phyloP scores from a whole-genome alignment of 208 protist species.

The Acanthamoeba lenticulata region DNA sequence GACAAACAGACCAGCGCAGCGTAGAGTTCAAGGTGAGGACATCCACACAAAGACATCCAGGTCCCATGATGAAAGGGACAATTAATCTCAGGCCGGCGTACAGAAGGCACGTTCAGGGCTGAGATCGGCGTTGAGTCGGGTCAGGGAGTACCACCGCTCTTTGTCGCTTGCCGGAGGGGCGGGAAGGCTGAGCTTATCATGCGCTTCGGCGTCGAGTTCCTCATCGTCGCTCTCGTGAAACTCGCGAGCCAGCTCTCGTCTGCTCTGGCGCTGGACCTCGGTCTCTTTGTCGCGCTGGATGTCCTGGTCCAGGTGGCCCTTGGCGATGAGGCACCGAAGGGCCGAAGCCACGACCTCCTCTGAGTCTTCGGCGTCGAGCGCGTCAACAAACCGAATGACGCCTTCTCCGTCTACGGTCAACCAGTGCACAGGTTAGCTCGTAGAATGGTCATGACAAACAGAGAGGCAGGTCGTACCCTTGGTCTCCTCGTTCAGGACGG shows the following conservation, averaged over 20 bases:
- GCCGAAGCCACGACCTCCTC: neutral
- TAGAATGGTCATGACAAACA: neutral
- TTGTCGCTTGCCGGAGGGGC: too few relatives aligned
- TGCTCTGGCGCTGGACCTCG: conserved; percentile 10
- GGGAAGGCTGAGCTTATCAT: too few relatives aligned
- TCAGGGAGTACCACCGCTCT: neutral
- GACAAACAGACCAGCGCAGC: too few relatives aligned
- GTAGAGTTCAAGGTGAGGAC: too few relatives aligned
- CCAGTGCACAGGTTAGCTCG: neutral
- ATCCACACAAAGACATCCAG: too few relatives aligned
- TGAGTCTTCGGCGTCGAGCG: neutral
- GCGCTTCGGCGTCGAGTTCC: neutral
- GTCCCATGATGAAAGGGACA: too few relatives aligned
- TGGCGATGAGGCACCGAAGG: neutral
- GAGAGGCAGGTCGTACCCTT: neutral
- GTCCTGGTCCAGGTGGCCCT: neutral
- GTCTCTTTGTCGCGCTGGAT: conserved; percentile 16
- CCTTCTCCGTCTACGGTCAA: neutral
- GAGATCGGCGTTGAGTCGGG: neutral
- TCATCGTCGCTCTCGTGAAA: neutral
- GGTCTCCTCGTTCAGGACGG: neutral
- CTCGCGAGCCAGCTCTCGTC: neutral
- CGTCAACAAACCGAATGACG: neutral
- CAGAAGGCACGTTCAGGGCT: neutral
- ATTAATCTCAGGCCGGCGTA: neutral